phyloP scores from a whole-genome alignment of 73 alveolate genomes.

The Uronychia setigera region DNA sequence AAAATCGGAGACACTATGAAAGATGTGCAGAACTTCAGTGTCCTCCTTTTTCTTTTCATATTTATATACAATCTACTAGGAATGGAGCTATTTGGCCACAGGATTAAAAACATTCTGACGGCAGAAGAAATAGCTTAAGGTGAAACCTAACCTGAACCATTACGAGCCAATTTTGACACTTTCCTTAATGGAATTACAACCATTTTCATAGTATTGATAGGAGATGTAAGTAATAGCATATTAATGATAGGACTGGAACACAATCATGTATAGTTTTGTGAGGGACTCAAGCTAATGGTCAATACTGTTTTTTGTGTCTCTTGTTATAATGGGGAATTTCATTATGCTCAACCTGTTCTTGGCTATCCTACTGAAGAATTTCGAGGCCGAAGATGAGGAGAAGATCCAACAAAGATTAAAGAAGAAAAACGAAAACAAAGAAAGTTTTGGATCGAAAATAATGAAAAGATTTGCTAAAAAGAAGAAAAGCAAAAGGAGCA shows the following conservation, averaged over 20 bases:
- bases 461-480: no score
- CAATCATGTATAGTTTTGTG: constrained; percentile 54
- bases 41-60: constrained; percentile 65
- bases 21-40: constrained; percentile 47
- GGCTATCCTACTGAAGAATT: constrained; percentile 71
- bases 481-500: no score
- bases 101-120: constrained; percentile 29
- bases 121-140: neutral
- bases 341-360: constrained; percentile 68
- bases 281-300: constrained; percentile 38
- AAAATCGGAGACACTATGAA: constrained; percentile 39
- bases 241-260: constrained; percentile 51
- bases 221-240: constrained; percentile 59
- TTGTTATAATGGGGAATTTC: constrained; percentile 56
- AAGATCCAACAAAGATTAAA: neutral
- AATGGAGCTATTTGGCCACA: constrained; percentile 76
- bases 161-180: constrained; percentile 56
- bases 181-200: constrained; percentile 58
- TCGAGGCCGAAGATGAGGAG: constrained; percentile 53
- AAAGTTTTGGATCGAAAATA: no score
- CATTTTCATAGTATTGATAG: constrained; percentile 66
- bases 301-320: constrained; percentile 44
- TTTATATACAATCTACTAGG: constrained; percentile 72
- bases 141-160: neutral
- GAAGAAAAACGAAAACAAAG: no score